Percentiles rank a stretch among this genome's conserved stretches.
Conservation (phyloP, 495 filamentous ascomycete species). For the Sabuloglossum arenarium region DNA sequence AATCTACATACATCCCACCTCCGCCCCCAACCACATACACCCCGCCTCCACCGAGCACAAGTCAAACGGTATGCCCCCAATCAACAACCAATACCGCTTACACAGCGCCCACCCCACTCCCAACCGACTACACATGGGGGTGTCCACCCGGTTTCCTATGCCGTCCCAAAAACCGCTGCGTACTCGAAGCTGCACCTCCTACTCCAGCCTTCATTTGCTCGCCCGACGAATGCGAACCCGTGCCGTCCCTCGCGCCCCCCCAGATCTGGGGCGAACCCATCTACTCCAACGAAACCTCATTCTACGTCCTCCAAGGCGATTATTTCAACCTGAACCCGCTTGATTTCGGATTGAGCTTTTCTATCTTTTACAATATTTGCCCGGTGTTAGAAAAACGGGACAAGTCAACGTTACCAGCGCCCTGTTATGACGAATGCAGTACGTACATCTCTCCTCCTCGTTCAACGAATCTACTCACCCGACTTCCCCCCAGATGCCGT, state of each 20-base stretch:
- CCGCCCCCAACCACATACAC: not conserved
- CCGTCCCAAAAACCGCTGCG: conserved; percentile 26
- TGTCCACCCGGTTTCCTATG: conserved; percentile 44
- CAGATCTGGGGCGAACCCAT: conserved; percentile 19
- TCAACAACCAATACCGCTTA: conserved; percentile 3
- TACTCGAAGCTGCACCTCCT: conserved; percentile 34
- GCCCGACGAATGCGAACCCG: conserved; percentile 28
- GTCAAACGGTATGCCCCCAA: not conserved
- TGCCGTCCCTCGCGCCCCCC: conserved; percentile 17
- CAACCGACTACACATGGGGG: conserved; percentile 31
- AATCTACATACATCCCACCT: not conserved
- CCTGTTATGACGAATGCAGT: conserved; percentile 35
- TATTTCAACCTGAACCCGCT: conserved; percentile 44
- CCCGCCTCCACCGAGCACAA: not conserved
- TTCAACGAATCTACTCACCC: not conserved
- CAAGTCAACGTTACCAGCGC: conserved; percentile 12
- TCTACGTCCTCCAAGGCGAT: conserved; percentile 29
- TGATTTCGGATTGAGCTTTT: conserved; percentile 40
- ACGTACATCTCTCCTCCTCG: conserved; percentile 11
- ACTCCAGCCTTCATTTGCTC: conserved; percentile 29
- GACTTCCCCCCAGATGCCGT: not conserved
- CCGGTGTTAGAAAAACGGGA: not conserved
- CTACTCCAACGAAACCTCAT: conserved; percentile 18
- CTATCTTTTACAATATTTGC: conserved; percentile 27
- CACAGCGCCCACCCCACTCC: conserved; percentile 10